A percentile compares a stretch with the other conserved stretches of the same genome.
Evolutionary conservation across 441 rosid species (phyloP).

Genomic region (Bocquillonia castaneifolia): DNA sequence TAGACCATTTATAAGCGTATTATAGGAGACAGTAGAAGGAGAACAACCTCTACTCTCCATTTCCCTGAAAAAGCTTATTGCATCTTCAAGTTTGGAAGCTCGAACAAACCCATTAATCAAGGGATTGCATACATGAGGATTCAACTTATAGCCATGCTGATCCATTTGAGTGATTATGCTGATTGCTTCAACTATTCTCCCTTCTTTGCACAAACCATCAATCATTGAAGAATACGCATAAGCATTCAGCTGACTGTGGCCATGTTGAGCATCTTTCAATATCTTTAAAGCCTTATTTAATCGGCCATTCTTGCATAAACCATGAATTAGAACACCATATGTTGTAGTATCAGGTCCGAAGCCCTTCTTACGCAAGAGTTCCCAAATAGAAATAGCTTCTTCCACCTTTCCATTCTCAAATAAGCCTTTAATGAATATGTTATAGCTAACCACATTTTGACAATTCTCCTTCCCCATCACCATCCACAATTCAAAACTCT

Average conservation of each 20-base stretch:
- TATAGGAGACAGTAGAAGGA: conserved; percentile 57
- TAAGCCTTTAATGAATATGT: conserved; percentile 66
- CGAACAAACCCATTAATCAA: conserved; percentile 60
- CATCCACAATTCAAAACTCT: conserved; percentile 73
- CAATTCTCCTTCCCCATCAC: conserved; percentile 60
- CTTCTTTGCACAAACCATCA: conserved; percentile 64
- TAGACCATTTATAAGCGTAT: conserved; percentile 64
- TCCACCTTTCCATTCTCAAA: conserved; percentile 55
- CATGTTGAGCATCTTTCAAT: conserved; percentile 50
- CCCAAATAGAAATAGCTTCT: conserved; percentile 61
- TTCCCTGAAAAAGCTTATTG: conserved; percentile 47
- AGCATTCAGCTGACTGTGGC: conserved; percentile 42
- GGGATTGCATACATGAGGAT: conserved; percentile 52
- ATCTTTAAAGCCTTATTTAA: conserved; percentile 61
- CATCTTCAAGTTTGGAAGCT: conserved; percentile 55
- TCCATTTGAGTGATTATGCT: conserved; percentile 41
- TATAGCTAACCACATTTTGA: conserved; percentile 53
- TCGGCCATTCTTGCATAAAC: conserved; percentile 75
- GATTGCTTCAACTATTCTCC: conserved; percentile 63
- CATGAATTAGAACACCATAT: conserved; percentile 61
- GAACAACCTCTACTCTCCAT: conserved; percentile 46
- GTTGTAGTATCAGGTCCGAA: conserved; percentile 51
- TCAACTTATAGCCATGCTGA: conserved; percentile 42
- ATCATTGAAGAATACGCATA: conserved; percentile 68
- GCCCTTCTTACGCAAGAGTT: conserved; percentile 45